Conservation (phyloP, 2,329 filamentous ascomycete species). For the Alternaria burnsii region DNA sequence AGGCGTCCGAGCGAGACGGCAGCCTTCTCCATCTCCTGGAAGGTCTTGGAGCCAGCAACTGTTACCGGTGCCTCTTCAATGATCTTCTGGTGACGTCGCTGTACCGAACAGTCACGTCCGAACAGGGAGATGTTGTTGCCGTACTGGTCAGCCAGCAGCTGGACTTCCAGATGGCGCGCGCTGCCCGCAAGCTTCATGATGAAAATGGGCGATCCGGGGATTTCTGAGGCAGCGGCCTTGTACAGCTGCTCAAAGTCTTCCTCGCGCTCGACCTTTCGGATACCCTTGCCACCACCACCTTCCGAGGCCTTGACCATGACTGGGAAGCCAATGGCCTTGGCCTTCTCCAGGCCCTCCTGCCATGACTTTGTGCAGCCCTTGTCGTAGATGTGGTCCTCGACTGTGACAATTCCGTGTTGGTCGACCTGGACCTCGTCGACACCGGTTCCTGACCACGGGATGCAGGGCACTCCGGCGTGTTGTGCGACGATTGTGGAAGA, state of each 20-base stretch:
- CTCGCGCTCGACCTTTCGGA: slow-evolving; percentile 89
- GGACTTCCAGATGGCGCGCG: slow-evolving; percentile 95
- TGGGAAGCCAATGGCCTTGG: slow-evolving; percentile 92
- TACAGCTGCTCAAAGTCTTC: slow-evolving; percentile 87
- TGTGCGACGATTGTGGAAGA: slow-evolving; percentile 99
- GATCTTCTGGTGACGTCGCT: slow-evolving; percentile 98
- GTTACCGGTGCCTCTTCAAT: slow-evolving; percentile 99
- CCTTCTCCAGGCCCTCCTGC: slow-evolving; percentile 87
- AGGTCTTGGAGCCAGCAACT: slow-evolving; percentile 87
- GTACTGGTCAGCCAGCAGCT: slow-evolving; percentile 97
- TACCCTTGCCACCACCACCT: slow-evolving; percentile 98
- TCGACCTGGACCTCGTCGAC: slow-evolving; percentile 84
- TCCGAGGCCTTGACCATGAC: slow-evolving; percentile 99
- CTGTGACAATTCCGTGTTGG: slow-evolving; percentile 86
- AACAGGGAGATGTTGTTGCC: slow-evolving; percentile 99
- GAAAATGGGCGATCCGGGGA: slow-evolving; percentile 98
- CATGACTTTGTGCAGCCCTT: slow-evolving; percentile 91
- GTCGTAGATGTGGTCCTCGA: slow-evolving; percentile 82
- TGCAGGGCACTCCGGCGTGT: slow-evolving; percentile 94
- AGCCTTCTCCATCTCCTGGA: slow-evolving; percentile 95
- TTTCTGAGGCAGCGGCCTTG: slow-evolving; percentile 95
- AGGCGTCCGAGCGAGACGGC: slow-evolving; percentile 92
- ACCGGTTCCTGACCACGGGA: slow-evolving; percentile 98
- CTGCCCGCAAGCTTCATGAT: slow-evolving; percentile 99
- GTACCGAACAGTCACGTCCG: slow-evolving; percentile 97